Base-by-base conservation (phyloP, 208 protist genomes). In the Acanthamoeba royreba region DNA sequence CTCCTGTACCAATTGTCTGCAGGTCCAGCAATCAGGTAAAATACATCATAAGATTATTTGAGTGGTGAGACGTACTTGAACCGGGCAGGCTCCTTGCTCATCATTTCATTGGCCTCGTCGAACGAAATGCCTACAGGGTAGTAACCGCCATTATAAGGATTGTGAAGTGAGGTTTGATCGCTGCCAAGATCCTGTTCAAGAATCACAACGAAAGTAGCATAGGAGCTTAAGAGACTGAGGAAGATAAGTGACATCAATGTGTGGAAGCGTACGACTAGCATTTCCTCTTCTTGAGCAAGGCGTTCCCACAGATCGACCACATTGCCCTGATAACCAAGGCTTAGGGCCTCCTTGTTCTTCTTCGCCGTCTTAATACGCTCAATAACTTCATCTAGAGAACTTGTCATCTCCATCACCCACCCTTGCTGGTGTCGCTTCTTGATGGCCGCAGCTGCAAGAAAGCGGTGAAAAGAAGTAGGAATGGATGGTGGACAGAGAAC, bases 101-200 rank as follows among this genome's bases (percentile, higher is more conserved):
- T 98, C 87, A 98, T 94, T 42, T 88, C 46, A 53, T 98, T 97
- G 52, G 96, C 74, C 85, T 98, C 96, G 55, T 98, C 97, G 93
- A 98, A 98, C 4, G 96, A 89, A 25, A 97, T 74, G 28, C 96
- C 96, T 7, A 97, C 98, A 35, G 98, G 98, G 92, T 98, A 98
- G 61, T 98, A 98, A 28, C 98, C 98, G 43, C 98, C 98, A 81
- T 95, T 94, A 93, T 95, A 98, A 38, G 98, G 97, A 52, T 98
- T 98, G 95, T 98, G 98, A 28, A 98, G 96, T 38, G 96, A 98
- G 7, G 98, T 98, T 79, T 98, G 98, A 94, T 98, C 98, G 22
- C 95, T 97, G 38, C 97, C 98, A 31, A 98, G 95, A n/a, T 98
- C 97, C 13, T 98, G 33, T 52, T 3, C 22, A 0, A 81, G 22